A percentile compares a stretch with the other conserved stretches of the same genome.
These are phyloP conservation scores for Phytophthora podocarpi DNA, from an alignment of 352 stramenopile species.

Conservation along the genomic window DNA sequence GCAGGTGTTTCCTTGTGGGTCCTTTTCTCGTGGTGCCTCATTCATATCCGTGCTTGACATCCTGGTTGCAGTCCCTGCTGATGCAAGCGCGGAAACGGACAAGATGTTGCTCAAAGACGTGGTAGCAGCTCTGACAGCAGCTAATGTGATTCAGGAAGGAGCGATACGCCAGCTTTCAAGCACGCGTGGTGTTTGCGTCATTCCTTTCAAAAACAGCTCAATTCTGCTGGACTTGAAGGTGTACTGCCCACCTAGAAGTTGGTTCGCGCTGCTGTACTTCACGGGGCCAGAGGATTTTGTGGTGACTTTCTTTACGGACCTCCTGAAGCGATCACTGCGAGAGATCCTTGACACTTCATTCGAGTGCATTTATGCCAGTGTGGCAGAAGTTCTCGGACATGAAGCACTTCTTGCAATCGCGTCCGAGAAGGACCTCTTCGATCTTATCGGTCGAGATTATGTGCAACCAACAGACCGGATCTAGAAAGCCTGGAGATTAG, in stretches of 20 bases:
- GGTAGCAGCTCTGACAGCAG: conserved; percentile 40
- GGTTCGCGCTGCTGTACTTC: conserved; percentile 79
- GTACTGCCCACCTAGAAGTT: conserved; percentile 58
- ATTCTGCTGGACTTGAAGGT: conserved; percentile 80
- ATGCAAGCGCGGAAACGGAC: not conserved
- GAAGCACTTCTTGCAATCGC: conserved; percentile 44
- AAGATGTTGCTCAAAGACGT: conserved; percentile 37
- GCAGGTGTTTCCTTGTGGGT: conserved; percentile 72
- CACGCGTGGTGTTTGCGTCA: conserved; percentile 50
- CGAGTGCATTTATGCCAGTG: conserved; percentile 50
- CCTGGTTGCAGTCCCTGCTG: conserved; percentile 47
- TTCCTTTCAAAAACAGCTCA: conserved; percentile 60
- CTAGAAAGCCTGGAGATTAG: conserved; percentile 22
- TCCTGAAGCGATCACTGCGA: conserved; percentile 48
- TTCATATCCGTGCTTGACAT: conserved; percentile 79
- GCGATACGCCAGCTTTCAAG: conserved; percentile 40
- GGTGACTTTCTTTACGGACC: conserved; percentile 42
- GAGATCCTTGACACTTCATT: conserved; percentile 63
- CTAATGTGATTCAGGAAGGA: conserved; percentile 35
- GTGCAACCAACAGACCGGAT: conserved; percentile 49
- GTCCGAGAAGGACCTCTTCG: conserved; percentile 71
- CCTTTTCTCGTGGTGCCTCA: conserved; percentile 70
- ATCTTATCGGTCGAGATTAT: conserved; percentile 52
- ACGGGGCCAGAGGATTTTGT: conserved; percentile 69
- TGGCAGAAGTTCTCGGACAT: conserved; percentile 34